Evolutionary conservation across 2,329 filamentous ascomycete genomes (phyloP), one percentile per base, ranked within the genome.

Genomic region (Cordyceps farinosa): DNA sequence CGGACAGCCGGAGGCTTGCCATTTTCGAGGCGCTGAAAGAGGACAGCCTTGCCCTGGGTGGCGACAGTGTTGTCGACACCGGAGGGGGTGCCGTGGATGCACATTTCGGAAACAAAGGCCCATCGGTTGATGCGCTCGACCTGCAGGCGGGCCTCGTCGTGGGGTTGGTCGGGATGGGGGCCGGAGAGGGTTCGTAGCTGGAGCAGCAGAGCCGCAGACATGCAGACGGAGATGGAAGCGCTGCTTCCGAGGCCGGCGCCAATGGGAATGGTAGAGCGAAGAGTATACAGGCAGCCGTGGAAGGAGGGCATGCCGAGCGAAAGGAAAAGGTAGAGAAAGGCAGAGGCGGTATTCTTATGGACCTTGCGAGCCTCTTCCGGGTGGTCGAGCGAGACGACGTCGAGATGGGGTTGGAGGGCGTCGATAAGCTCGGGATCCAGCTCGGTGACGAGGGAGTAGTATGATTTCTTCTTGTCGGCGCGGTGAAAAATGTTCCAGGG

Each of bases 51-150:
- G 63, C 95, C 95, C 70, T 96, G 91, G 13, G 93, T 90, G 13
- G 94, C 85, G 34, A 99, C 94, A 3, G 95, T 99, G 76, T 99
- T 99, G 77, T 99, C 95, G 50, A 99, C 91, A 0, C 95, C 95
- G 0, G 92, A 97, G 0, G 95, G 95, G 72, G 96, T 98, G 44
- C 94, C 95, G 73, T 99, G 95, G 66, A 98, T 97, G 77, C 92
- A 95, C 87, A 98, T 90, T 75, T 99, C 95, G 30, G 90, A 90
- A 1, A 99, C 95, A 75, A 97, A 98, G 0, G 95, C 93, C 95
- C 96, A 99, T 66, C 90, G 86, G 76, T 99, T 99, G 78, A 99
- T 97, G 67, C 94, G 87, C 78, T 98, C 93, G 36, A 98, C 84
- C 74, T 99, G 94, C 50, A 92, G 77, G 65, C 90, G 87, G n/a